phyloP scores from a whole-genome alignment of 2,329 filamentous ascomycete genomes.

The Cyanodermella asteris region DNA sequence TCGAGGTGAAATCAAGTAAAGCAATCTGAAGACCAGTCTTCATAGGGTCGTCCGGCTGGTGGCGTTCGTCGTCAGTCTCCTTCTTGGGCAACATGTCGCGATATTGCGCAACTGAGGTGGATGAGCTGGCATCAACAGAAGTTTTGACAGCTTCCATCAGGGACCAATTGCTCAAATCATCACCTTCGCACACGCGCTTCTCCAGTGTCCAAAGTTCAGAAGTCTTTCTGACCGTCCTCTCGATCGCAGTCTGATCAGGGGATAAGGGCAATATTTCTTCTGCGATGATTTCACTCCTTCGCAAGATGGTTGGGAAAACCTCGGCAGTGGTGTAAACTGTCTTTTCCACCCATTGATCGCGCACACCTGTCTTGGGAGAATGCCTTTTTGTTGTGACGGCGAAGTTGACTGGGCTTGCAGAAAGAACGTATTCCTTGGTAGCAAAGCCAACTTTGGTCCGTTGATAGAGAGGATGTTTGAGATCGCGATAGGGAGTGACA shows the following conservation, averaged over 20 bases:
- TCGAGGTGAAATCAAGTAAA: conserved; percentile 70
- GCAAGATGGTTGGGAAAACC: conserved; percentile 72
- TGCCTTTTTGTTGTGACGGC: conserved; percentile 52
- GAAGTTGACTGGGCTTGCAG: conserved; percentile 56
- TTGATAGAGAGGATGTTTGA: conserved; percentile 67
- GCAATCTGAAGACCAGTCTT: conserved; percentile 68
- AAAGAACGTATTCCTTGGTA: conserved; percentile 68
- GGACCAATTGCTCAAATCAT: conserved; percentile 44
- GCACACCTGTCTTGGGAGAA: conserved; percentile 41
- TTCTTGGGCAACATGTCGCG: conserved; percentile 43
- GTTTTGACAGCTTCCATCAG: conserved; percentile 57
- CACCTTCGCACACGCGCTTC: conserved; percentile 49
- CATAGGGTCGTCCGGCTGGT: conserved; percentile 33
- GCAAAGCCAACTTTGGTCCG: conserved; percentile 63
- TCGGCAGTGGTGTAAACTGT: conserved; percentile 64
- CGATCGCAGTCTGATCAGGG: conserved; percentile 69
- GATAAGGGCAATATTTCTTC: conserved; percentile 44
- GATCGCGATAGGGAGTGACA: conserved; percentile 62
- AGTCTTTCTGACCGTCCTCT: conserved; percentile 77
- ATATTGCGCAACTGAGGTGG: conserved; percentile 61
- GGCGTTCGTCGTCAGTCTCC: conserved; percentile 25
- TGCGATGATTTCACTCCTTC: conserved; percentile 63
- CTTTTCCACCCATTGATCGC: conserved; percentile 65
- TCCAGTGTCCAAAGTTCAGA: conserved; percentile 61
- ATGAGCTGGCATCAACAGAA: conserved; percentile 50